These are phyloP conservation scores for Kurtzmaniella fragi DNA, from an alignment of 805 yeast species.

Conservation along the genomic window DNA sequence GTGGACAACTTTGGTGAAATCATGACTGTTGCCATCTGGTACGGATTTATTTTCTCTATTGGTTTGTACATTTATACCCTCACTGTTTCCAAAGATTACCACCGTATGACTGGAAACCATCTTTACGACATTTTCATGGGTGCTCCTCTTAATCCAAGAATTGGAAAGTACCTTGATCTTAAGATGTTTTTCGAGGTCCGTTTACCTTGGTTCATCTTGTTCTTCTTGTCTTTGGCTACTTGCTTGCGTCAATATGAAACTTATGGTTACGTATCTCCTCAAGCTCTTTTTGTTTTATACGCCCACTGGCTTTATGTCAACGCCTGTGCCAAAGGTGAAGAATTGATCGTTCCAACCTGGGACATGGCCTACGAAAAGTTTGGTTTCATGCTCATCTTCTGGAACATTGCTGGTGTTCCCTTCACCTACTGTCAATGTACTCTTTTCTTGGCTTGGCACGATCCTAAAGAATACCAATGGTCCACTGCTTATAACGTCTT, in stretches of 20 bases:
- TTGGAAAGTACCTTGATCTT: constrained; percentile 80
- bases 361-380: constrained; percentile 99
- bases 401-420: constrained; percentile 99
- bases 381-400: constrained; percentile 97
- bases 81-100: constrained; percentile 65
- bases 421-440: constrained; percentile 96
- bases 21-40: constrained; percentile 84
- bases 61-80: constrained; percentile 66
- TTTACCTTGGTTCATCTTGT: constrained; percentile 91
- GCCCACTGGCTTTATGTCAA: constrained; percentile 96
- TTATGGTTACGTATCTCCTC: constrained; percentile 77
- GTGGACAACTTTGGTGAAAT: constrained; percentile 84
- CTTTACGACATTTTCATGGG: constrained; percentile 95
- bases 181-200: constrained; percentile 98
- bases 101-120: constrained; percentile 86
- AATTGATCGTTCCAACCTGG: constrained; percentile 96
- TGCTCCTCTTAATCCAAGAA: constrained; percentile 92
- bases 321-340: constrained; percentile 97
- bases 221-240: constrained; percentile 70
- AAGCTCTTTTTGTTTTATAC: constrained; percentile 63
- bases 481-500: constrained; percentile 53
- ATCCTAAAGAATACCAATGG: constrained; percentile 80
- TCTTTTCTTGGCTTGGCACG: constrained; percentile 73
- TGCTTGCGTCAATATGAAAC: constrained; percentile 74
- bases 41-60: constrained; percentile 69